phyloP scores from a whole-genome alignment of 2,329 filamentous ascomycete species.

The Pezicula radicicola region DNA sequence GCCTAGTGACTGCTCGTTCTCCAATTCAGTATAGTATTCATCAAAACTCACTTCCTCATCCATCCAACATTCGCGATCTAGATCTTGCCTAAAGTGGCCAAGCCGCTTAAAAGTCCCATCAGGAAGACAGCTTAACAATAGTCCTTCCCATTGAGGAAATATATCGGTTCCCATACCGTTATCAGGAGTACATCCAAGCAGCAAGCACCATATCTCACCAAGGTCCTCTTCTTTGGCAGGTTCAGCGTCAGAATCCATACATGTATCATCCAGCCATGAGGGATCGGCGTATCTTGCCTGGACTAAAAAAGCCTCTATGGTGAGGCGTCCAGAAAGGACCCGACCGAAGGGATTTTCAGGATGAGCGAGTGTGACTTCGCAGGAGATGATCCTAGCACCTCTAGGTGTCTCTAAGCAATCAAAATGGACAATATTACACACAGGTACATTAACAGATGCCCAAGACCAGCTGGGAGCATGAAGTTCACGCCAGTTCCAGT shows the following conservation, averaged over 20 bases:
- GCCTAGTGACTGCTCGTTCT: neutral
- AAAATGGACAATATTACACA: neutral
- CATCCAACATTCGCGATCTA: neutral
- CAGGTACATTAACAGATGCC: conserved; percentile 1
- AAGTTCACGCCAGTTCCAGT: neutral
- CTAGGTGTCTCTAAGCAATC: neutral
- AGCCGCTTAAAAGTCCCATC: neutral
- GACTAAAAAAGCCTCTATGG: neutral
- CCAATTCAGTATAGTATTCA: neutral
- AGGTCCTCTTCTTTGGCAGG: neutral
- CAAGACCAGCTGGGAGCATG: conserved; percentile 2
- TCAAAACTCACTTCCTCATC: neutral
- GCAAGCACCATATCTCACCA: neutral
- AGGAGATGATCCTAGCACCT: neutral
- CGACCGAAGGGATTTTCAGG: neutral
- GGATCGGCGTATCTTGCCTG: neutral
- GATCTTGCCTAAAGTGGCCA: neutral
- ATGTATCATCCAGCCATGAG: neutral
- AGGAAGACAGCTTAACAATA: neutral
- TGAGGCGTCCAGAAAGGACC: neutral
- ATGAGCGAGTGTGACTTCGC: neutral
- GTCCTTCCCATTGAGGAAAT: neutral
- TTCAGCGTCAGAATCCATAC: neutral
- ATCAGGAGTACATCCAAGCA: neutral
- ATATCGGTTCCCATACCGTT: neutral